Evolutionary conservation across 345 rosid genomes (phyloP).

Genomic region (Adansonia digitata): DNA sequence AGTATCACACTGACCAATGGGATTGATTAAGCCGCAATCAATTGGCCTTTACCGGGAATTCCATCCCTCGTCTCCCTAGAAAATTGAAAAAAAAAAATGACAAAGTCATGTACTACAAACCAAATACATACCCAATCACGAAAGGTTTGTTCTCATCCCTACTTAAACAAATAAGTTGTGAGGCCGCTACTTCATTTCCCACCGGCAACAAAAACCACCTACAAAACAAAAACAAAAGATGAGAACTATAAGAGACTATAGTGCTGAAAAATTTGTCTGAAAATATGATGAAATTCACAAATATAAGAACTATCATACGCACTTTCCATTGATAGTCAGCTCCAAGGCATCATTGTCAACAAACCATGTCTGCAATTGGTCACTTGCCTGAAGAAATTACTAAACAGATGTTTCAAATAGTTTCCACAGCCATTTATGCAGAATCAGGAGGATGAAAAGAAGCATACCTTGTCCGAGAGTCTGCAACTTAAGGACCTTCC

Average conservation of each 20-base stretch:
- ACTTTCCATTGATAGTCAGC: slow-evolving; percentile 83
- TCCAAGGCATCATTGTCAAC: slow-evolving; percentile 74
- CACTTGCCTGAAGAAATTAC: slow-evolving; percentile 35
- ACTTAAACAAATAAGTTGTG: slow-evolving; percentile 45
- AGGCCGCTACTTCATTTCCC: slow-evolving; percentile 38
- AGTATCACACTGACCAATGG: too few species aligned
- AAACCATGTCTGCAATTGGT: slow-evolving; percentile 37
- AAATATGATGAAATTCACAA: background rate
- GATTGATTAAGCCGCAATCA: background rate
- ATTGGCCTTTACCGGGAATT: background rate
- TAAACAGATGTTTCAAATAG: background rate
- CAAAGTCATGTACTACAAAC: background rate
- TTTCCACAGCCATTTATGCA: background rate
- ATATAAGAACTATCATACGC: slow-evolving; percentile 26
- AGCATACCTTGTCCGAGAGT: slow-evolving; percentile 74
- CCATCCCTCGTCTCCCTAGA: background rate
- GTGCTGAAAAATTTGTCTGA: background rate
- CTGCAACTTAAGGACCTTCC: slow-evolving; percentile 82
- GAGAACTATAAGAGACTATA: background rate
- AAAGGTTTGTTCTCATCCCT: slow-evolving; percentile 53
- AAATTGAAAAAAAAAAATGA: background rate
- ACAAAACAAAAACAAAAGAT: slow-evolving; percentile 8
- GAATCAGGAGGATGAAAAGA: background rate
- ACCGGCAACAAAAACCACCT: slow-evolving; percentile 74
- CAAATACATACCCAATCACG: slow-evolving; percentile 53